These are phyloP conservation scores for Hordeum marinum DNA, from an alignment of 176 grass and related monocot species.

Conservation along the genomic window DNA sequence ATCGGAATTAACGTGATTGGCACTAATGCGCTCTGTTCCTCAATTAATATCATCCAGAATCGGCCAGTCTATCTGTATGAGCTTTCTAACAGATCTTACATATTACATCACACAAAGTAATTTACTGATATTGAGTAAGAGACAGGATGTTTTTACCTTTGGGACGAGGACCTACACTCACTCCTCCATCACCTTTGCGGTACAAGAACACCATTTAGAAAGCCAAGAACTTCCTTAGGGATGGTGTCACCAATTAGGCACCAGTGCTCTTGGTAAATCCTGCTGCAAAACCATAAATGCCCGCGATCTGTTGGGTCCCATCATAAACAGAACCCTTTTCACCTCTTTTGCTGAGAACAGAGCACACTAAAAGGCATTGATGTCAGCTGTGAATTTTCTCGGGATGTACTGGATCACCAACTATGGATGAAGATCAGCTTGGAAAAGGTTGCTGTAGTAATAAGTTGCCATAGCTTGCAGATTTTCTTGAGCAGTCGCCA, in stretches of 20 bases:
- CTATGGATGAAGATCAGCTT: not conserved
- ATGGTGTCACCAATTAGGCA: not conserved
- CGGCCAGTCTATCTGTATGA: not conserved
- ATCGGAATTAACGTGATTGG: not conserved
- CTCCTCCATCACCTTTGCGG: not conserved
- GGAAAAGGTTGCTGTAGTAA: not conserved
- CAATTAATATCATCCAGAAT: not conserved
- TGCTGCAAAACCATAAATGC: not conserved
- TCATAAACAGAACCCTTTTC: too few relatives aligned
- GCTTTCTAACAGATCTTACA: not conserved
- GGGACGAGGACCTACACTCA: not conserved
- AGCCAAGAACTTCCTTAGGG: not conserved
- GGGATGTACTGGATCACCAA: too few relatives aligned
- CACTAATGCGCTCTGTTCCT: not conserved
- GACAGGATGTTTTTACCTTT: not conserved
- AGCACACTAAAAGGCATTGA: too few relatives aligned
- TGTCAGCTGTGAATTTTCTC: too few relatives aligned
- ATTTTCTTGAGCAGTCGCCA: not conserved
- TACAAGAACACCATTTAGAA: not conserved
- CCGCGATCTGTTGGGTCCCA: not conserved
- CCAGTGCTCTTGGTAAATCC: not conserved
- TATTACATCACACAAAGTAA: not conserved
- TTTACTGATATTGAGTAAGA: not conserved
- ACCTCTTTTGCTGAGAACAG: too few relatives aligned
- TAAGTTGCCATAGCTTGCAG: not conserved